Percentiles rank a stretch among this genome's conserved stretches.
Conservation (phyloP, 139 green algal species). For the Monoraphidium neglectum region DNA sequence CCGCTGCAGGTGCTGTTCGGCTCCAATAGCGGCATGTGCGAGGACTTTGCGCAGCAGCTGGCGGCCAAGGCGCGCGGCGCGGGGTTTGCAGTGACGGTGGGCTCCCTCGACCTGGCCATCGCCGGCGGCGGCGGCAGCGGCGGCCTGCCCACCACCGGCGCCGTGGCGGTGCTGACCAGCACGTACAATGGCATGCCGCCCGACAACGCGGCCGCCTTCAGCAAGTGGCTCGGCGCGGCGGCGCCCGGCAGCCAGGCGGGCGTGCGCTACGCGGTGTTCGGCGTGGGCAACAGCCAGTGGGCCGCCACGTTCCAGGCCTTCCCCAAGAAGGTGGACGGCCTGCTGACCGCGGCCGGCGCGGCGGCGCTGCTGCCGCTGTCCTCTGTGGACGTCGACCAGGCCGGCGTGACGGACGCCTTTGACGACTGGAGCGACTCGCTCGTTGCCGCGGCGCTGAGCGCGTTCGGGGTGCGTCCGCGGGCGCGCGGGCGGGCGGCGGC, state of each 20-base stretch:
- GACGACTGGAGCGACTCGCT: slow-evolving; percentile 19
- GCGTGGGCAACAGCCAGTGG: slow-evolving; percentile 37
- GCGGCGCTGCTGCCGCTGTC: not conserved
- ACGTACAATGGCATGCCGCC: slow-evolving; percentile 36
- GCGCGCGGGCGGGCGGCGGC: not conserved
- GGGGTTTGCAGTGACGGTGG: slow-evolving; percentile 5
- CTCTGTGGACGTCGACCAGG: slow-evolving; percentile 6
- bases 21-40: slow-evolving; percentile 32
- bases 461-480: not conserved
- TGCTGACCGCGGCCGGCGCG: slow-evolving; percentile 3
- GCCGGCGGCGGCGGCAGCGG: not conserved
- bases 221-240: slow-evolving; percentile 7
- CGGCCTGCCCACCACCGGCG: not conserved
- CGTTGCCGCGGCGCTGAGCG: not conserved
- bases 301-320: slow-evolving; percentile 24
- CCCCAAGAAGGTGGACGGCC: not conserved
- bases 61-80: slow-evolving; percentile 5
- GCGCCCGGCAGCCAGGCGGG: not conserved
- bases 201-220: slow-evolving; percentile 26
- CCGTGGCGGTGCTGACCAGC: slow-evolving; percentile 8
- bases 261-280: slow-evolving; percentile 22
- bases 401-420: slow-evolving; percentile 20
- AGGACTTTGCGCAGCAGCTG: slow-evolving; percentile 11
- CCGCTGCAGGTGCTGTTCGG: slow-evolving; percentile 28
- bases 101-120: slow-evolving; percentile 10